A percentile compares a stretch with the other conserved stretches of the same genome.
These are phyloP conservation scores for Esteya vermicola DNA, from an alignment of 2,329 filamentous ascomycete species.

Conservation along the genomic window DNA sequence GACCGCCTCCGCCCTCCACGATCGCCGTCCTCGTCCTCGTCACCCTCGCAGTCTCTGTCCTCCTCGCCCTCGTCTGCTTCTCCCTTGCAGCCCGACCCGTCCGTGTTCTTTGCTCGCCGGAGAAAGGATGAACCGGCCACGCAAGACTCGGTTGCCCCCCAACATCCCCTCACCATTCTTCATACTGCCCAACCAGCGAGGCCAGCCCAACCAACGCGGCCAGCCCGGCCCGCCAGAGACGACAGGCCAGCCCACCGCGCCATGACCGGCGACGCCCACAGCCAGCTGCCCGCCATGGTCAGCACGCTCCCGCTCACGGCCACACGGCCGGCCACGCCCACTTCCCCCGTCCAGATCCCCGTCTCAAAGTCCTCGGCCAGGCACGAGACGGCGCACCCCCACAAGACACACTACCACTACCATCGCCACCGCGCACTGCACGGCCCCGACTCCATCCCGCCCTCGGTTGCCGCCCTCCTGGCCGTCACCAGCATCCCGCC, in stretches of 20 bases:
- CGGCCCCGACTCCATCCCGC: conserved; percentile 39
- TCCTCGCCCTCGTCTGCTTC: conserved; percentile 3
- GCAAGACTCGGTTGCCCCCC: background rate
- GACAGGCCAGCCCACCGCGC: too few species aligned
- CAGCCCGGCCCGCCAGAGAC: too few species aligned
- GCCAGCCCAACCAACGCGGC: too few species aligned
- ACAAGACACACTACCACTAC: conserved; percentile 18
- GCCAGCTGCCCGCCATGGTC: background rate
- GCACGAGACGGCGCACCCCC: conserved; percentile 19
- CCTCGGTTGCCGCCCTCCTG: conserved; percentile 45
- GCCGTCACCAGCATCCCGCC: conserved; percentile 48
- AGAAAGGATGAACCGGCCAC: conserved; percentile 16
- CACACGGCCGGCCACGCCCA: conserved; percentile 23
- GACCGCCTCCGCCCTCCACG: conserved; percentile 11
- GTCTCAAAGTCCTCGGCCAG: conserved; percentile 24
- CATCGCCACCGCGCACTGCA: conserved; percentile 24
- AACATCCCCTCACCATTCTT: too few species aligned
- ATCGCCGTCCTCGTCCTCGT: background rate
- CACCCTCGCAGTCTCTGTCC: background rate
- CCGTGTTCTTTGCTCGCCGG: conserved; percentile 6
- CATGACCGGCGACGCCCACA: too few species aligned
- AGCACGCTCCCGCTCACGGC: too few species aligned
- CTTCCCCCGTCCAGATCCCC: conserved; percentile 42
- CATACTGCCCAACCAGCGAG: too few species aligned
- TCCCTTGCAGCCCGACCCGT: conserved; percentile 5